Evolutionary conservation across 1,139 yeast genomes (phyloP), one percentile per base, ranked within the genome.

Genomic region (Yamadazyma taylorii): DNA sequence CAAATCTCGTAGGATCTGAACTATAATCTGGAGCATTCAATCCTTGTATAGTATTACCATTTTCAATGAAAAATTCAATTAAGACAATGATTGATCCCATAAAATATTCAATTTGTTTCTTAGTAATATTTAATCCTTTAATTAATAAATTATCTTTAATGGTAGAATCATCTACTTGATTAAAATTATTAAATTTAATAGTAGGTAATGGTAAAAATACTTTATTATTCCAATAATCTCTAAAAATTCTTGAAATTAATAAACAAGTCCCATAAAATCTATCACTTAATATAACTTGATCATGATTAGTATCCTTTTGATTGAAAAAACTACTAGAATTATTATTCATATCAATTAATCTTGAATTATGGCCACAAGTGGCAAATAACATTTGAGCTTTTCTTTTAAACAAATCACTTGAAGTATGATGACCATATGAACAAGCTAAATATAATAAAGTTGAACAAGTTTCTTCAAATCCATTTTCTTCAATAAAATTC

Each of bases 261-360:
- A 89, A 73, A 14, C 94, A 82, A n/a, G 89, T 77, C 35, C 97
- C 97, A 58, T 88, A 92, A 52, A 90, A 89, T 47, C 97, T 71
- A 48, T 96, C 96, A 62, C 96, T 86, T 46, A 92, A 72, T 24
- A 87, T 78, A 8, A 92, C 96, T 53, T 84, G 82, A 47, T 84
- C 89, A 32, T 65, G 69, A 3, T 56, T 29, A 6, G 52, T 58
- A 2, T 45, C 47, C 27, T 41, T 43, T 31, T 36, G 46, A 28
- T 24, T 38, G 39, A 42, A 37, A 15, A 39, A 23, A 4, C 35
- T n/a, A n/a, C n/a, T 11, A 5, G 40, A 19, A 32, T 36, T 39
- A 5, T 17, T 26, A 15, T 39, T 39, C 11, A 33, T 34, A 12
- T 71, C 65, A 34, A 66, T 49, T 37, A 77, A 59, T 37, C 77